These are phyloP conservation scores for Stromatinia cepivora DNA, from an alignment of 2,329 filamentous ascomycete genomes.

Conservation along the genomic window DNA sequence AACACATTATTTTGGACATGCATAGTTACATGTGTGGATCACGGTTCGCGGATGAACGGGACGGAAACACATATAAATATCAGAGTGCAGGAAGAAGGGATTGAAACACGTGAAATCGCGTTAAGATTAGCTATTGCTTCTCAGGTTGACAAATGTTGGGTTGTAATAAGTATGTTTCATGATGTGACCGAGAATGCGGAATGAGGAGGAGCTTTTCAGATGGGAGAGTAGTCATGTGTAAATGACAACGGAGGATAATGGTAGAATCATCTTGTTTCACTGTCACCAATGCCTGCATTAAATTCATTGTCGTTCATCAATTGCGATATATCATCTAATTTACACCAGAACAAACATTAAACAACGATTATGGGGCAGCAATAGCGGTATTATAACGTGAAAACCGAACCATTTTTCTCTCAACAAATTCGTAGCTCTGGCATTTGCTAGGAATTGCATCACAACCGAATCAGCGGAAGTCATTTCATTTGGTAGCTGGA, in stretches of 20 bases:
- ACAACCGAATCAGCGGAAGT: too few relatives aligned
- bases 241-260: background rate
- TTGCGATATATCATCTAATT: background rate
- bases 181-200: background rate
- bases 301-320: background rate
- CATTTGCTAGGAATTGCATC: too few relatives aligned
- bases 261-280: background rate
- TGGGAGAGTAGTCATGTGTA: background rate
- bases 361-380: background rate
- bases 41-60: background rate
- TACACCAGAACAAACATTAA: background rate
- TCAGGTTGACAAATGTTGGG: too few relatives aligned
- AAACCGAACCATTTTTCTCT: background rate
- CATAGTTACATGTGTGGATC: background rate
- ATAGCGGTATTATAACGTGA: background rate
- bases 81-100: too few relatives aligned
- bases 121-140: too few relatives aligned
- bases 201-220: background rate
- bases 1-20: background rate
- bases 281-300: background rate
- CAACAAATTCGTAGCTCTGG: too few relatives aligned
- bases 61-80: background rate
- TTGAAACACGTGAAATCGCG: too few relatives aligned
- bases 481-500: too few relatives aligned
- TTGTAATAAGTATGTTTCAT: background rate